These are phyloP conservation scores for Penicillium thymicola DNA, from an alignment of 2,329 filamentous ascomycete genomes.

Conservation along the genomic window DNA sequence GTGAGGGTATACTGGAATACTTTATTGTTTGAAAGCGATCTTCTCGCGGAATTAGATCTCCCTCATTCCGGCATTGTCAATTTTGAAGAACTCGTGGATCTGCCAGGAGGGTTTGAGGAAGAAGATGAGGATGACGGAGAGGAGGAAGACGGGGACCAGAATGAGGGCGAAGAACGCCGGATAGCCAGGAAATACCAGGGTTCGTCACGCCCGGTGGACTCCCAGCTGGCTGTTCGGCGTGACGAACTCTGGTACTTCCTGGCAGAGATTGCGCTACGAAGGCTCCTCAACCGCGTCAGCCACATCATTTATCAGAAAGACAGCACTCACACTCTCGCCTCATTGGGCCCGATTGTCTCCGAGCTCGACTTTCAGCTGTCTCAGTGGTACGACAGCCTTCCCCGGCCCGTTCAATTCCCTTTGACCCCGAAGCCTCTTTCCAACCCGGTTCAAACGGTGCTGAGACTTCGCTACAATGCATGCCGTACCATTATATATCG, in stretches of 20 bases:
- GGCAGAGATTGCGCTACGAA: conserved; percentile 73
- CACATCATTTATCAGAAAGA: conserved; percentile 76
- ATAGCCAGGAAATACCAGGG: neutral
- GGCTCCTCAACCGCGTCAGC: conserved; percentile 74
- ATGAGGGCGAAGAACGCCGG: neutral
- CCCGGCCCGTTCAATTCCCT: conserved; percentile 71
- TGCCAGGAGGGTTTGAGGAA: conserved; percentile 72
- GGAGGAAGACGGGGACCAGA: conserved; percentile 9
- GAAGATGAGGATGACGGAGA: conserved; percentile 50
- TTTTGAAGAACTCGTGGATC: conserved; percentile 74
- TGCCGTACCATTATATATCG: conserved; percentile 84
- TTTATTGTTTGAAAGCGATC: conserved; percentile 74
- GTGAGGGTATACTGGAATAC: conserved; percentile 84
- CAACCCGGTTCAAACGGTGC: conserved; percentile 74
- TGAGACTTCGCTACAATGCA: conserved; percentile 76
- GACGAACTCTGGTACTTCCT: conserved; percentile 86
- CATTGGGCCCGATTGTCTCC: conserved; percentile 71
- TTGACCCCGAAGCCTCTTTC: conserved; percentile 64
- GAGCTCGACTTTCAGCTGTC: conserved; percentile 79
- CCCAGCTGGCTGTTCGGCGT: conserved; percentile 39
- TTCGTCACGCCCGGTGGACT: neutral
- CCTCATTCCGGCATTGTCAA: conserved; percentile 80
- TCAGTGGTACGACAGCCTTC: conserved; percentile 80
- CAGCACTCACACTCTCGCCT: conserved; percentile 66
- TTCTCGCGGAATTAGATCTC: conserved; percentile 74